Percentiles rank a stretch among this genome's conserved stretches.
These are phyloP conservation scores for Echria macrotheca DNA, from an alignment of 495 filamentous ascomycete genomes.

Conservation along the genomic window DNA sequence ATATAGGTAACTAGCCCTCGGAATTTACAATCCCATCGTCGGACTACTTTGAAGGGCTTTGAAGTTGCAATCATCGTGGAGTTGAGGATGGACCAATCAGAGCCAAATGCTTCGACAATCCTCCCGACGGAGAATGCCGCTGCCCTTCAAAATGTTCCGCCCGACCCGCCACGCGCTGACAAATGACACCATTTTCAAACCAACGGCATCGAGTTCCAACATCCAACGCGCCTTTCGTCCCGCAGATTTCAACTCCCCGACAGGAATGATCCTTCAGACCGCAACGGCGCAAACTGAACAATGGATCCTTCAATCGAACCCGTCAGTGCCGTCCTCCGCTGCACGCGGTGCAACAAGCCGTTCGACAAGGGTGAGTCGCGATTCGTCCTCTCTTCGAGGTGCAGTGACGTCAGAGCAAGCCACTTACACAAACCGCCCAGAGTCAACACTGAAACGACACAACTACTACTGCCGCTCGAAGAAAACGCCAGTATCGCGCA, in stretches of 20 bases:
- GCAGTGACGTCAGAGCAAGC: not conserved
- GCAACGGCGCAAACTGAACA: too few species aligned
- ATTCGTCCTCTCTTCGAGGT: not conserved
- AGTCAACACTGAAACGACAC: constrained; percentile 7
- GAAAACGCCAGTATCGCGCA: not conserved
- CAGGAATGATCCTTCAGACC: too few species aligned
- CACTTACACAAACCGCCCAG: not conserved
- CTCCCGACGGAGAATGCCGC: not conserved
- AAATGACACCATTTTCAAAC: constrained; percentile 1
- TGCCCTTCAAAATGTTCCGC: constrained; percentile 1
- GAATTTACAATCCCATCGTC: too few species aligned
- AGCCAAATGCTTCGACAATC: too few species aligned
- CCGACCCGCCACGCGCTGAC: not conserved
- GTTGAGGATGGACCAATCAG: too few species aligned
- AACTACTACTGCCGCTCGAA: constrained; percentile 8
- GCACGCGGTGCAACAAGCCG: constrained; percentile 5
- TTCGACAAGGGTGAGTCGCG: constrained; percentile 7
- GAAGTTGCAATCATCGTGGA: too few species aligned
- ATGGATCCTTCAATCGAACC: too few species aligned
- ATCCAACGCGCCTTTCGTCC: not conserved
- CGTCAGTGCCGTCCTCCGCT: constrained; percentile 9
- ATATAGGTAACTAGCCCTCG: too few species aligned
- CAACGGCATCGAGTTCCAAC: not conserved
- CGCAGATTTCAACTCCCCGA: too few species aligned
- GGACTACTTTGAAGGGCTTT: too few species aligned